Evolutionary conservation across 202 grass and related monocot species (phyloP), one percentile per base, ranked within the genome.

Genomic region (Brachypodium distachyon): DNA sequence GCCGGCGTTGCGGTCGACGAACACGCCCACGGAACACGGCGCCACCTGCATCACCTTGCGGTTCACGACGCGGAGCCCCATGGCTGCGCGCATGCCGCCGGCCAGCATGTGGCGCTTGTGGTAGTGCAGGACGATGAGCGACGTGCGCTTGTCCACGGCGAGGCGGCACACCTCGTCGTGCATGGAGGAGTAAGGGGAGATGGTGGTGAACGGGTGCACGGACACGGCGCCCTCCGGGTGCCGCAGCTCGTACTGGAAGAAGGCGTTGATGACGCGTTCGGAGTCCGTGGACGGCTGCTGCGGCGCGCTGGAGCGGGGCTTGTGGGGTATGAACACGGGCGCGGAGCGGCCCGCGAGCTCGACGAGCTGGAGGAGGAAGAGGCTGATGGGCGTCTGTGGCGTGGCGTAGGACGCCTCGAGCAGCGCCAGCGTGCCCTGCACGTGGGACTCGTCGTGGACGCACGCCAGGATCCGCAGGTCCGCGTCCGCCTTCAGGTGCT

Each of bases 161-260:
- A 97, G 78, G 33, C 91, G 84, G 82, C 94, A 97, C 65, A 97
- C 82, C 78, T 97, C 91, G 74, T 97, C 87, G 83, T 97, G 91
- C 91, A 94, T 94, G 79, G 94, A 90, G 58, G 82, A 61, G 69
- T 92, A 97, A 16, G 94, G 94, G 52, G 88, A 94, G 80, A 94
- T 94, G 61, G 88, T 91, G 57, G 94, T 97, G 87, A 86, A 97
- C 3, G 94, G 81, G 12, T 88, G 77, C 72, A 94, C 84, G 4
- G 87, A 69, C 13, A 97, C 33, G 16, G 85, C 83, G 41, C 86
- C 81, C 43, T 82, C 77, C 43, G 71, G 51, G 26, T 90, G 67
- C 48, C 70, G 81, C 59, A 90, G 81, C 83, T 97, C 88, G 78
- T 88, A 73, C 77, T 87, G 80, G 53, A 90, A 51, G 86, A 97